Evolutionary conservation across 2,329 filamentous ascomycete genomes (phyloP).

Genomic region (Blastomyces parvus): DNA sequence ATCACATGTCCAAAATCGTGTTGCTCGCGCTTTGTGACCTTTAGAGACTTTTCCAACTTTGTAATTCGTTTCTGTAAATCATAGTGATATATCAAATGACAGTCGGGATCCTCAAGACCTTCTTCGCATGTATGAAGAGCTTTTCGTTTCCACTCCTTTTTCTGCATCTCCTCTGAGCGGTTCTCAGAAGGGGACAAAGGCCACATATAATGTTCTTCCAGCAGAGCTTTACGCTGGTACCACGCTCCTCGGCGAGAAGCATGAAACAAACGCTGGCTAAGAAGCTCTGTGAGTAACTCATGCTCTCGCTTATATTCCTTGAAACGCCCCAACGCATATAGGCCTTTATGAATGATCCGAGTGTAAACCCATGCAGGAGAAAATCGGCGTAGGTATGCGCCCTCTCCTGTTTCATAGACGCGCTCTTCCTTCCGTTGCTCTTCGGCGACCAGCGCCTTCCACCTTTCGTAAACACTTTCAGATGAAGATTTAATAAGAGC

Average conservation of each 20-base stretch:
- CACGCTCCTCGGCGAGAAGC: conserved; percentile 73
- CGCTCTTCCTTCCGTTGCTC: conserved; percentile 69
- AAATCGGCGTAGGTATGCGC: conserved; percentile 78
- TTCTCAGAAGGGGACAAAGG: conserved; percentile 43
- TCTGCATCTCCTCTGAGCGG: conserved; percentile 51
- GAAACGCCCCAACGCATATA: conserved; percentile 66
- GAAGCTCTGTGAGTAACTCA: conserved; percentile 60
- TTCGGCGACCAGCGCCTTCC: conserved; percentile 61
- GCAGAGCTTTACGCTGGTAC: conserved; percentile 89
- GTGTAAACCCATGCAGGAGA: conserved; percentile 91
- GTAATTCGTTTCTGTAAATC: conserved; percentile 88
- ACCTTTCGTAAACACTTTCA: conserved; percentile 67
- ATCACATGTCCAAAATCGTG: conserved; percentile 87
- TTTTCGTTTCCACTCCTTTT: conserved; percentile 70
- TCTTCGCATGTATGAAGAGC: conserved; percentile 74
- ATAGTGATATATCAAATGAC: conserved; percentile 87
- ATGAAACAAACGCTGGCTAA: conserved; percentile 76
- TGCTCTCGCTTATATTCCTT: conserved; percentile 75
- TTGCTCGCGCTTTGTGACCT: conserved; percentile 72
- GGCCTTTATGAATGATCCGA: conserved; percentile 79
- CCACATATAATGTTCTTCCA: conserved; percentile 94
- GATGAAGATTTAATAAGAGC: conserved; percentile 62
- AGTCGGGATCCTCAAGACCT: conserved; percentile 77
- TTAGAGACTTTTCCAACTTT: conserved; percentile 78
- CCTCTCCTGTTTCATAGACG: conserved; percentile 72